Evolutionary conservation across 495 filamentous ascomycete genomes (phyloP).

Genomic region (Zalerion maritima): DNA sequence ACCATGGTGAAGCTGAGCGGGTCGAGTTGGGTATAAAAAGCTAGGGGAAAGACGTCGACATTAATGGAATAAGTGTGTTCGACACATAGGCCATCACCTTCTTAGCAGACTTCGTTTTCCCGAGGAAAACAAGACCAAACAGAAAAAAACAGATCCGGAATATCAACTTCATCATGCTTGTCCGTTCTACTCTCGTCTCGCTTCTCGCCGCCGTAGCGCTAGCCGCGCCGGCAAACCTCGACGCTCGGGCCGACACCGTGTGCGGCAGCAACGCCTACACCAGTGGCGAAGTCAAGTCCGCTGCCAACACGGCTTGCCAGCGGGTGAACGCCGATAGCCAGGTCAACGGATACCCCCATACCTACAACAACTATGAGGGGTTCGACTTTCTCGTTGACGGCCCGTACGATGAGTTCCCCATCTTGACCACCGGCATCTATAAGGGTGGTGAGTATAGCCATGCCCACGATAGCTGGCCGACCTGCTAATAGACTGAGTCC

Average conservation of each 20-base stretch:
- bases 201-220: slow-evolving; percentile 13
- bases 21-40: too few relatives aligned
- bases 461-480: background rate
- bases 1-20: too few relatives aligned
- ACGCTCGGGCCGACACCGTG: slow-evolving; percentile 18
- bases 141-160: too few relatives aligned
- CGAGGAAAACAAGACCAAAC: too few relatives aligned
- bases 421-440: slow-evolving; percentile 38
- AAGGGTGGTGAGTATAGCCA: slow-evolving; percentile 30
- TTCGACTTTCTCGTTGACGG: slow-evolving; percentile 41
- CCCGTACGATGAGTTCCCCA: slow-evolving; percentile 53
- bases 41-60: too few relatives aligned
- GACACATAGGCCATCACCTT: too few relatives aligned
- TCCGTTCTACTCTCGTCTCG: too few relatives aligned
- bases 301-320: slow-evolving; percentile 15
- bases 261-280: slow-evolving; percentile 36
- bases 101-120: too few relatives aligned
- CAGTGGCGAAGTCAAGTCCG: slow-evolving; percentile 20
- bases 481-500: too few relatives aligned
- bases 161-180: too few relatives aligned
- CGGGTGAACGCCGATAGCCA: slow-evolving; percentile 25
- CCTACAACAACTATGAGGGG: slow-evolving; percentile 52
- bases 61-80: too few relatives aligned
- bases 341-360: slow-evolving; percentile 41
- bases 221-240: slow-evolving; percentile 8